Evolutionary conservation across 2,329 filamentous ascomycete genomes (phyloP), one percentile per base, ranked within the genome.

Genomic region (Microcera coccophila): DNA sequence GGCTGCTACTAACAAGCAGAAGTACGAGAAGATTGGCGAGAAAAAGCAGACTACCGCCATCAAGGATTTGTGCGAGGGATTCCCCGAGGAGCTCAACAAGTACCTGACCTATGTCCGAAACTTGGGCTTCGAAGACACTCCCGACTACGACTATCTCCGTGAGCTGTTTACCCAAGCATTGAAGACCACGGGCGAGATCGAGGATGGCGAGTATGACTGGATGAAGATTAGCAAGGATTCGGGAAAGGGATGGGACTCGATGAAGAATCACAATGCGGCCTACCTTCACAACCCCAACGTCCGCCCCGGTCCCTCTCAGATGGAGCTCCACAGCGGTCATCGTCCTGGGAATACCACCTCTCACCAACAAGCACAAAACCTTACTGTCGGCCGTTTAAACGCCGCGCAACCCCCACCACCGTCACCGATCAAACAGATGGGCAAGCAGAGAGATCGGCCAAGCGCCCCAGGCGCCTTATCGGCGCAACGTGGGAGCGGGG

Each of bases 1-100:
- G 71, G 82, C 82, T 64, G 82, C 81, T 21, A 85, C 82, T 36
- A 85, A 85, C 68, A 85, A 98, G 81, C 93, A 98, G 66, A 98
- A 98, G 73, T 98, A 98, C 66, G 93, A 98, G 73, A 97, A 97
- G 79, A 98, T 98, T 69, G 93, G 93, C 35, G 91, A 98, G 76
- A 97, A 98, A 85, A 98, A 98, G 76, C 93, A 97, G 73, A 96
- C 91, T 0, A 97, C 93, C 17, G 81, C 82, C 4, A 94, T 98
- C 72, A 95, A 96, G 73, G 93, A 98, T 60, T 81, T 98, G 14
- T 97, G 91, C 65, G 90, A 96, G 58, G 86, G 89, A 39, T 97
- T 95, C 70, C 91, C 93, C 53, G 88, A 95, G 65, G 90, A 98
- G 70, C 95, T 98, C 68, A 94, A 86, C 75, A 94, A 96, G 70